phyloP scores from a whole-genome alignment of 345 rosid species.

The Schrenkiella parvula region DNA sequence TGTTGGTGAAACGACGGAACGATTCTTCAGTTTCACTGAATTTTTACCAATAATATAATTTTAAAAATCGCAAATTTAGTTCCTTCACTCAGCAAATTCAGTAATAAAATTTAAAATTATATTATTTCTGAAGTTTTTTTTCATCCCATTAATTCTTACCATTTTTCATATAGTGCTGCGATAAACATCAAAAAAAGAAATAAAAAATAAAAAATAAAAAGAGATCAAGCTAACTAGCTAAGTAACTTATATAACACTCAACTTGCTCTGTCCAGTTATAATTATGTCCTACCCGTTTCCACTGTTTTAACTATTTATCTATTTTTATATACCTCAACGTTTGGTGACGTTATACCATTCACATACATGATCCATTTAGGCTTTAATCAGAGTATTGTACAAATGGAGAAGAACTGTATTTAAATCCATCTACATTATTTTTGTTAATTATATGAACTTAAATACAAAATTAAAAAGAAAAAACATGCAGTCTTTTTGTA shows the following conservation, averaged over 20 bases:
- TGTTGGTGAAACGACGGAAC: not conserved
- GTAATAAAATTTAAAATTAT: not conserved
- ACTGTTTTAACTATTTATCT: not conserved
- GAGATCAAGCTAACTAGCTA: not conserved
- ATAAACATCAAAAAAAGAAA: not conserved
- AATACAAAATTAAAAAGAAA: too few relatives aligned
- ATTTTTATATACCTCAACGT: not conserved
- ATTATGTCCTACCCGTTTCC: slow-evolving; percentile 20
- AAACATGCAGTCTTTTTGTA: too few relatives aligned
- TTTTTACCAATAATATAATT: not conserved
- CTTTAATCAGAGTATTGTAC: too few relatives aligned
- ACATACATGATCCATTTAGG: not conserved
- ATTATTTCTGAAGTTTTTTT: not conserved
- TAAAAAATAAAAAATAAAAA: not conserved
- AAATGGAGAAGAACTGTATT: too few relatives aligned
- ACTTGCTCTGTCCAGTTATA: slow-evolving; percentile 28
- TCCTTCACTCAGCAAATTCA: not conserved
- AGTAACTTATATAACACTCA: slow-evolving; percentile 14
- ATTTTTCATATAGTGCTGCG: not conserved
- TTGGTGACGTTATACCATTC: slow-evolving; percentile 5
- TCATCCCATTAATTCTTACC: not conserved
- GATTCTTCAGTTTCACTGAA: not conserved
- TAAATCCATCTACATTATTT: too few relatives aligned
- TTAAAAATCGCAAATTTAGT: not conserved
- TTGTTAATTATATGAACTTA: too few relatives aligned